phyloP scores from a whole-genome alignment of 306 rosid species.

The Lathyrus tuberosus region DNA sequence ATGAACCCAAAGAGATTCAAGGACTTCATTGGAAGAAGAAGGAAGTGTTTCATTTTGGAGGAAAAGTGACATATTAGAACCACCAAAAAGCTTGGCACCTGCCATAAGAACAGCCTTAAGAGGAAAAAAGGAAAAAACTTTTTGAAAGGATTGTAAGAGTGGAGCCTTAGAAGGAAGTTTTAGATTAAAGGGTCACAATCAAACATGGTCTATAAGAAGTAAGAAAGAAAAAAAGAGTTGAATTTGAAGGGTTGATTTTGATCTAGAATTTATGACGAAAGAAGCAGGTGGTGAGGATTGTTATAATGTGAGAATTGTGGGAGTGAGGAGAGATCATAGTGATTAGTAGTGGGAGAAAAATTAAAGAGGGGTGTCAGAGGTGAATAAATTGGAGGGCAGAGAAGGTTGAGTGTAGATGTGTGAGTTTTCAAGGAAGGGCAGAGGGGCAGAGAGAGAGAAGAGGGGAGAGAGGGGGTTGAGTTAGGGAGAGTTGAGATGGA shows the following conservation, averaged over 20 bases:
- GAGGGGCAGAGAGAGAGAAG: not conserved
- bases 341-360: constrained; percentile 35
- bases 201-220: constrained; percentile 1
- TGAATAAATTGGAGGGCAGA: constrained; percentile 31
- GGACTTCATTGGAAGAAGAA: constrained; percentile 54
- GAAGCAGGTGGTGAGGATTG: constrained; percentile 49
- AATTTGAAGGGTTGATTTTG: constrained; percentile 23
- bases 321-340: constrained; percentile 48
- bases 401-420: constrained; percentile 10
- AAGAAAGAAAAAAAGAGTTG: constrained; percentile 1
- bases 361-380: constrained; percentile 31
- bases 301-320: constrained; percentile 57
- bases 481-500: constrained; percentile 42
- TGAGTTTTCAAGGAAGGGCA: constrained; percentile 35
- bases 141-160: not conserved
- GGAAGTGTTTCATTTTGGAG: constrained; percentile 60
- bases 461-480: not conserved
- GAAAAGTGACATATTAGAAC: constrained; percentile 53
- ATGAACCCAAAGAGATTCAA: constrained; percentile 69
- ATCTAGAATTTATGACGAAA: constrained; percentile 46
- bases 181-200: constrained; percentile 38
- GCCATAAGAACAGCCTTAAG: constrained; percentile 47
- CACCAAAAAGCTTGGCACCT: constrained; percentile 52
- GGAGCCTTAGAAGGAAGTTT: constrained; percentile 21
- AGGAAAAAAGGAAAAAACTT: not conserved